Conservation (phyloP, 257 asterid species). For the Agastache rugosa region DNA sequence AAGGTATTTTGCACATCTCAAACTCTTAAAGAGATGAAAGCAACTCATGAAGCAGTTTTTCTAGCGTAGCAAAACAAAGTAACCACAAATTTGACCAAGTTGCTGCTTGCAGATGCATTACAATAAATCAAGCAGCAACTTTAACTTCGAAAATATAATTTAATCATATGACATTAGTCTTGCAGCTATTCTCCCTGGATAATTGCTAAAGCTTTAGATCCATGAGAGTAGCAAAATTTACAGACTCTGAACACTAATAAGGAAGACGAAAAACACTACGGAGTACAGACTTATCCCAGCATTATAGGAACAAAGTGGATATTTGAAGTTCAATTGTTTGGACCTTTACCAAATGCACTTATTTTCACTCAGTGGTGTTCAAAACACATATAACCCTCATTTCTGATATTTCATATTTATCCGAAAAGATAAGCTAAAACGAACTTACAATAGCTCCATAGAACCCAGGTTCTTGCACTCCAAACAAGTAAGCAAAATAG, state of each 20-base stretch:
- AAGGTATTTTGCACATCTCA: constrained; percentile 1
- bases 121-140: constrained; percentile 16
- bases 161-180: constrained; percentile 3
- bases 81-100: constrained; percentile 24
- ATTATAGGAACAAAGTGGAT: background rate
- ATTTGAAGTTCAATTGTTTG: constrained; percentile 23
- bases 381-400: background rate
- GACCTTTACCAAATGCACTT: constrained; percentile 12
- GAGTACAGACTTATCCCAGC: background rate
- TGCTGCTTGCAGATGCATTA: constrained; percentile 8
- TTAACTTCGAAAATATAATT: constrained; percentile 7
- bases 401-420: constrained; percentile 24
- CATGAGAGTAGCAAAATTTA: constrained; percentile 15
- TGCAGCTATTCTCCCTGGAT: constrained; percentile 11
- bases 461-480: constrained; percentile 95
- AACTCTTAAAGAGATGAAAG: constrained; percentile 27
- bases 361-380: constrained; percentile 17
- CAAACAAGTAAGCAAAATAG: constrained; percentile 94
- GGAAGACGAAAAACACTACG: constrained; percentile 8
- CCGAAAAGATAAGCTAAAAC: constrained; percentile 14
- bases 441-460: constrained; percentile 94
- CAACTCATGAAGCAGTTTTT: constrained; percentile 10
- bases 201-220: constrained; percentile 20
- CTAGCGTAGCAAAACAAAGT: constrained; percentile 16
- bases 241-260: constrained; percentile 8